Percentiles rank a stretch among this genome's conserved stretches.
phyloP scores from a whole-genome alignment of 352 stramenopile species.

The Phytopythium chamaehyphon region DNA sequence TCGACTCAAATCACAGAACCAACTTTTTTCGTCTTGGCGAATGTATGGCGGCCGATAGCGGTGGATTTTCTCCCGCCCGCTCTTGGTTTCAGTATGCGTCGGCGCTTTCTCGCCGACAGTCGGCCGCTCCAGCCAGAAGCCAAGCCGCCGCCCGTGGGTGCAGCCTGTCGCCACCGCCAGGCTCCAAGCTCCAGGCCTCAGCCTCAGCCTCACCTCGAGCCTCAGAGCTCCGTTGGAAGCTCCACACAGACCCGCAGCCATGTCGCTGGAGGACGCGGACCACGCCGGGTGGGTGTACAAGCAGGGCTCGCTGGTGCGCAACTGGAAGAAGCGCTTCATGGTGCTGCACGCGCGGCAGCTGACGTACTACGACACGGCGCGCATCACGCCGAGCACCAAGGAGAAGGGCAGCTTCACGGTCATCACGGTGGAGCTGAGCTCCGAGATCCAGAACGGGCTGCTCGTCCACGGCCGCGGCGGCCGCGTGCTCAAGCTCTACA shows the following conservation, averaged over 20 bases:
- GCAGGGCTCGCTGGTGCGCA: constrained; percentile 71
- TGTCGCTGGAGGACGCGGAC: constrained; percentile 39
- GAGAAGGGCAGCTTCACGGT: constrained; percentile 81
- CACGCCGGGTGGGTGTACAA: constrained; percentile 83
- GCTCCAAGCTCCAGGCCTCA: too few species aligned
- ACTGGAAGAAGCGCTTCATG: constrained; percentile 88
- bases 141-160: too few species aligned
- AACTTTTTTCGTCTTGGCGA: not conserved
- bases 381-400: constrained; percentile 48
- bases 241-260: constrained; percentile 8
- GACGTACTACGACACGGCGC: constrained; percentile 81
- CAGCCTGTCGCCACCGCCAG: too few species aligned
- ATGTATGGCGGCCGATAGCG: constrained; percentile 2
- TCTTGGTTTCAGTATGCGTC: not conserved
- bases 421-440: constrained; percentile 79
- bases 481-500: constrained; percentile 86
- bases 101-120: not conserved
- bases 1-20: not conserved
- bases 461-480: constrained; percentile 74
- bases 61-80: constrained; percentile 1
- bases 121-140: too few species aligned
- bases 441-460: constrained; percentile 79
- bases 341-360: constrained; percentile 74
- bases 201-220: too few species aligned
- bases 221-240: too few species aligned